Percentiles rank a stretch among this genome's conserved stretches.
These are phyloP conservation scores for Durio zibethinus DNA, from an alignment of 345 rosid species.

Conservation along the genomic window DNA sequence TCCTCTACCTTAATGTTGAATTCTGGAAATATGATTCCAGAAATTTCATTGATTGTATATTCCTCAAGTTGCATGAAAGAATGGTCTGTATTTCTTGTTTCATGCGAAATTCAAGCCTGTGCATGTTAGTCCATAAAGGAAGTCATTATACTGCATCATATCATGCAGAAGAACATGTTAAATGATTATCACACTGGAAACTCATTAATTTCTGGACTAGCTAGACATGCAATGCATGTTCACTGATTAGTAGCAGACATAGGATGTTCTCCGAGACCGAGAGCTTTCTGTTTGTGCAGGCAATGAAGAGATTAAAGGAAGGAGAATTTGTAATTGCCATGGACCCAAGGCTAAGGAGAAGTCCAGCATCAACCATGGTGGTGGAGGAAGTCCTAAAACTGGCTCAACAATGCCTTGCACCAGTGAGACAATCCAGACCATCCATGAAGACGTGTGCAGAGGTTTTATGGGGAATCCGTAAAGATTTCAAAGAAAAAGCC, in stretches of 20 bases:
- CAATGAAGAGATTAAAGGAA: conserved; percentile 57
- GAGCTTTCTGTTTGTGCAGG: conserved; percentile 40
- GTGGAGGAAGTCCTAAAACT: conserved; percentile 58
- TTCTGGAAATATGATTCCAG: not conserved
- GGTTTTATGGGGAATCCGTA: conserved; percentile 68
- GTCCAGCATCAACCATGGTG: conserved; percentile 55
- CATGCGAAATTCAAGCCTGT: not conserved
- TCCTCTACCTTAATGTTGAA: not conserved
- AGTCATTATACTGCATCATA: not conserved
- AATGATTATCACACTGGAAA: not conserved
- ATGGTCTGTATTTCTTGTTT: not conserved
- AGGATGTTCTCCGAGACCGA: not conserved
- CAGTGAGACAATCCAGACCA: conserved; percentile 60
- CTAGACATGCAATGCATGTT: not conserved
- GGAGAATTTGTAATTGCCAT: conserved; percentile 61
- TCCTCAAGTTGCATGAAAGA: not conserved
- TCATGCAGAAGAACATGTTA: not conserved
- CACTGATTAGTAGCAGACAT: not conserved
- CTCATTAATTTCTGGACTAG: not conserved
- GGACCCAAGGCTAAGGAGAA: conserved; percentile 72
- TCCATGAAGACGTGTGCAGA: conserved; percentile 72
- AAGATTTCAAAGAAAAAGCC: conserved; percentile 44
- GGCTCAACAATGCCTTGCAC: conserved; percentile 59
- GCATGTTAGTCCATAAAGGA: not conserved
- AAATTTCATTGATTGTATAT: not conserved